phyloP scores from a whole-genome alignment of 768 basidiomycete species.

The Crucibulum laeve region DNA sequence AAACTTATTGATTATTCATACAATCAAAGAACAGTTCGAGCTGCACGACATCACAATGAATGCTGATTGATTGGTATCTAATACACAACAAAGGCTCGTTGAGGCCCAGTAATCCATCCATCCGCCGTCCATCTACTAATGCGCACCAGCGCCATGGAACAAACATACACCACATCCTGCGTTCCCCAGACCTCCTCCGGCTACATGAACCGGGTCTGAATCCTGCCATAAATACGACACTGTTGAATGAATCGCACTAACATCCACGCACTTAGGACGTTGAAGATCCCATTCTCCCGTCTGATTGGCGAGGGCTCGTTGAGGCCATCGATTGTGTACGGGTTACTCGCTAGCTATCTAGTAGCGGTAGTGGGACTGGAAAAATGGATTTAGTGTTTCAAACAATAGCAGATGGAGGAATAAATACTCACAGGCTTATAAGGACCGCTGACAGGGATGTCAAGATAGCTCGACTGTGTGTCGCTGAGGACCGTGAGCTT shows the following conservation, averaged over 20 bases:
- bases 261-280: conserved; percentile 53
- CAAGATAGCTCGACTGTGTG: conserved; percentile 86
- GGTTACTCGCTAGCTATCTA: conserved; percentile 26
- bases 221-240: conserved; percentile 42
- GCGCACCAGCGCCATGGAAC: conserved; percentile 6
- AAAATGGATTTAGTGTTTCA: not conserved
- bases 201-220: conserved; percentile 25
- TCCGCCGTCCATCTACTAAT: too few relatives aligned
- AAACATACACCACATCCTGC: conserved; percentile 6
- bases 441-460: conserved; percentile 77
- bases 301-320: conserved; percentile 69
- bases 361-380: conserved; percentile 43
- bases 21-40: too few relatives aligned
- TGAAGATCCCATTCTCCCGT: conserved; percentile 62
- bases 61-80: too few relatives aligned
- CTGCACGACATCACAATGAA: too few relatives aligned
- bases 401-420: too few relatives aligned
- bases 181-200: conserved; percentile 17
- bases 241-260: conserved; percentile 45
- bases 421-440: conserved; percentile 43
- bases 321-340: conserved; percentile 58
- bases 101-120: too few relatives aligned
- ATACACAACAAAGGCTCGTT: conserved; percentile 54
- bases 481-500: conserved; percentile 77
- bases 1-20: too few relatives aligned